Base-by-base conservation (phyloP, 352 stramenopile species). In the Globisporangium barbulae region DNA sequence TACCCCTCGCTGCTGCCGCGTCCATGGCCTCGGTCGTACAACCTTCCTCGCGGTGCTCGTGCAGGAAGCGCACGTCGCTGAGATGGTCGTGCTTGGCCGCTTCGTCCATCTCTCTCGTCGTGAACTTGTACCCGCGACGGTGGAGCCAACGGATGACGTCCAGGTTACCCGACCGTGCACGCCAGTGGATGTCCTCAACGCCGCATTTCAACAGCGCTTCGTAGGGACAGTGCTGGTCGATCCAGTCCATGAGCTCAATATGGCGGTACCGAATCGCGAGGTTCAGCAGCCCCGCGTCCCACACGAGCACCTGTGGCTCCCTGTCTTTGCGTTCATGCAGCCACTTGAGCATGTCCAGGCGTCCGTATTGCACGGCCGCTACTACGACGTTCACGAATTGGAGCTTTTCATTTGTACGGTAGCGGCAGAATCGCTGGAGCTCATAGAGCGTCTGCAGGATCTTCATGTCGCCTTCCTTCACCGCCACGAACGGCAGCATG, bases 201-300 rank as follows among this genome's bases (percentile, higher is more conserved):
- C 21, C 37, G 4, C 15, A 28, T 5, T 22, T 48, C 5, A 30
- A 15, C 13, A 47, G 17, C 2, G n/a, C 28, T 22, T 52, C 37
- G 15, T 50, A 17, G 5, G 54, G 54, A 21, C 35, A 52, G 13
- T 49, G 19, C 25, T 28, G 6, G 4, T 45, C 10, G 37, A 61
- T 31, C 54, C 54, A 61, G 54, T 61, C 37, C 37, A 61, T 48
- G 22, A 61, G 45, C n/a, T 48, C 54, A 5, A 61, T 22, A 17
- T 61, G 37, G 13, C 54, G 37, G 17, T 50, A 39, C 35, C 37
- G 37, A 12, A 57, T 57, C 50, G 50, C 50, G 19, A 57, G 33
- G 30, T 35, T 35, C 30, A 57, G 13, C 28, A 57, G n/a, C 6
- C 33, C 28, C 2, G 19, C 25, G 37, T 50, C 42, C 37, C 54